Evolutionary conservation across 2,329 filamentous ascomycete genomes (phyloP).

Genomic region (Amphichorda felina): DNA sequence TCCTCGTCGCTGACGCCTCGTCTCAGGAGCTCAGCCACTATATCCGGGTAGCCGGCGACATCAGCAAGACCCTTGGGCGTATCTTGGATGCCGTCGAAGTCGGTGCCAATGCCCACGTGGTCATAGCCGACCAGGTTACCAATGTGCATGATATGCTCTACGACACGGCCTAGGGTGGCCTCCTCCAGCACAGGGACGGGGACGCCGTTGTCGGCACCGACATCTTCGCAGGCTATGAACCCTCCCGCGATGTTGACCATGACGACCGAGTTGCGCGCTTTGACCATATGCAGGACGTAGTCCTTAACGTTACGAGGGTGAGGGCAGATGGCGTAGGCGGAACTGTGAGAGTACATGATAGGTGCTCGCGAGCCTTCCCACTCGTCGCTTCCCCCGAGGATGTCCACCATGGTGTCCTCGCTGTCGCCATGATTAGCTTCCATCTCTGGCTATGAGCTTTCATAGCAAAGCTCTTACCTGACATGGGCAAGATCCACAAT

Average conservation of each 20-base stretch:
- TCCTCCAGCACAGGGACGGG: constrained; percentile 57
- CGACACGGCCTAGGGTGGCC: constrained; percentile 66
- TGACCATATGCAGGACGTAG: constrained; percentile 66
- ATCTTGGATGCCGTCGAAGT: constrained; percentile 67
- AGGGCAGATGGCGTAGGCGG: constrained; percentile 67
- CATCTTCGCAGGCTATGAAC: constrained; percentile 65
- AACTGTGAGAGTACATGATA: constrained; percentile 83
- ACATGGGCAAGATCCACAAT: constrained; percentile 80
- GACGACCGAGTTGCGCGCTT: constrained; percentile 60
- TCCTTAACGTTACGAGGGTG: constrained; percentile 89
- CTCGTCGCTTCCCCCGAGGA: constrained; percentile 49
- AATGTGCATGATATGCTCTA: constrained; percentile 71
- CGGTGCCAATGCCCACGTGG: constrained; percentile 77
- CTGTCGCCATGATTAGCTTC: constrained; percentile 34
- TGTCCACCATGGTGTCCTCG: constrained; percentile 74
- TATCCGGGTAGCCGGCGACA: constrained; percentile 68
- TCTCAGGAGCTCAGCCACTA: constrained; percentile 63
- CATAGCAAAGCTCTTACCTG: constrained; percentile 26
- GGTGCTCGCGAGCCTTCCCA: constrained; percentile 70
- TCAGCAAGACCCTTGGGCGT: constrained; percentile 71
- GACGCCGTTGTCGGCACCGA: constrained; percentile 47
- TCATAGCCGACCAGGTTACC: constrained; percentile 75
- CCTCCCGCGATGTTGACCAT: constrained; percentile 85
- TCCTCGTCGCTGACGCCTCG: constrained; percentile 65
- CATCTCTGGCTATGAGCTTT: neutral